Base-by-base conservation (phyloP, 148 eudicot species). In the Fagopyrum homotropicum region DNA sequence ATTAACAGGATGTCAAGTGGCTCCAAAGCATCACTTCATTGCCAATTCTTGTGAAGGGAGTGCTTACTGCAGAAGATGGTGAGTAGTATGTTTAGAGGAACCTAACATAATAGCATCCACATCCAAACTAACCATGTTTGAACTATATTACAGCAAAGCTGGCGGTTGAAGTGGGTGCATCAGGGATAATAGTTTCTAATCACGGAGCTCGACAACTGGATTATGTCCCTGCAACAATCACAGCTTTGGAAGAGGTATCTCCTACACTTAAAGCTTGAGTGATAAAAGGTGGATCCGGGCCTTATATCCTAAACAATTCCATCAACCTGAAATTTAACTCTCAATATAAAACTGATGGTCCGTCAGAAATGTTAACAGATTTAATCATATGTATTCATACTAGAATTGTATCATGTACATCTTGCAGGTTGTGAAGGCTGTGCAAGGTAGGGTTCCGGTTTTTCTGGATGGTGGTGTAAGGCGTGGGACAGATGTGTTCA, bases 131-230 rank as follows among this genome's bases (percentile, higher is more conserved):
- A 35, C 7, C 45, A 40, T 12, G 46, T 6, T 40, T 7, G 17
- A 9, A 72, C 40, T 47, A 49, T 46, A 72, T 17, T 47, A 7
- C 88, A 95, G 99, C 98, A 72, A 92, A 88, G 82, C 75, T 95
- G 68, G 82, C 99, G 4, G 76, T 95, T 66, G 91, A 92, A 84
- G 80, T 78, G 79, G 98, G 99, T 78, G 97, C 97, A 66, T 96
- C 97, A 49, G 99, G 99, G 72, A 95, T 95, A 50, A 95, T 95
- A 2, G 99, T 95, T 70, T 92, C 97, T 45, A 95, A 95, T 81
- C 99, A 95, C 76, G 99, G 99, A 79, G 99, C 99, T 81, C 93
- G 99, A 49, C 99, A 95, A 75, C 96, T 95, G 64, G 97, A 95
- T 73, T 95, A 95, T 75, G 99, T 92, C 49, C 99, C 99, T 69